Percentiles rank a stretch among this genome's conserved stretches.
Evolutionary conservation across 2,329 filamentous ascomycete species (phyloP).

Genomic region (Cyphellophora europaea): DNA sequence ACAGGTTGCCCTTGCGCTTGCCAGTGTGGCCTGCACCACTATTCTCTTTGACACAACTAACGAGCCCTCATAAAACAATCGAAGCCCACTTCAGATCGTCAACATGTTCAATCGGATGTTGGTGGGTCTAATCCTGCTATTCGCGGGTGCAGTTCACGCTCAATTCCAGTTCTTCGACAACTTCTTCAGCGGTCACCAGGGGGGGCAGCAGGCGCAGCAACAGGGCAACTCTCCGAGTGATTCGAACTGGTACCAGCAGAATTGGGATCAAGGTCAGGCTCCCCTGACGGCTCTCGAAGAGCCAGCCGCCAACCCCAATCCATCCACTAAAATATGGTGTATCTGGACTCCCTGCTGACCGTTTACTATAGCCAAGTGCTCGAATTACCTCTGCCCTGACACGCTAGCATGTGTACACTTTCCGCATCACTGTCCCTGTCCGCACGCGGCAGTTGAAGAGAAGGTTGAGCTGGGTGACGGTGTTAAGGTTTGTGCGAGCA

Average conservation of each 20-base stretch:
- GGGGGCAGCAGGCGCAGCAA: conserved; percentile 44
- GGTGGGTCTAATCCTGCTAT: conserved; percentile 40
- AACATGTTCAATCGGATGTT: conserved; percentile 1
- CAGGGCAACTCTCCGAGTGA: conserved; percentile 73
- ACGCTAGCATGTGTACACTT: conserved; percentile 93
- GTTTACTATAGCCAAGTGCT: conserved; percentile 60
- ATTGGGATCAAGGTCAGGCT: conserved; percentile 42
- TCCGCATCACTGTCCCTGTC: conserved; percentile 93
- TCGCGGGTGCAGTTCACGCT: conserved; percentile 52
- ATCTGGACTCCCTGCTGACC: conserved; percentile 4
- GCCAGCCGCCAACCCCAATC: no score
- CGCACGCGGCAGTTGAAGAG: conserved; percentile 66
- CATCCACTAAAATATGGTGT: no score
- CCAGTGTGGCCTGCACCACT: no score
- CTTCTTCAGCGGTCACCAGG: conserved; percentile 66
- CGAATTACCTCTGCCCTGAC: conserved; percentile 88
- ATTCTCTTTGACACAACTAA: no score
- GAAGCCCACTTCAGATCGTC: no score
- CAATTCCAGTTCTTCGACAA: conserved; percentile 98
- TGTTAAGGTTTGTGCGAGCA: conserved; percentile 38
- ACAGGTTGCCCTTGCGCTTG: no score
- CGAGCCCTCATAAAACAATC: no score
- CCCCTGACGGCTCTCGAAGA: not conserved
- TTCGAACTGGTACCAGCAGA: conserved; percentile 65
- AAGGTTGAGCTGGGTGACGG: conserved; percentile 56